phyloP scores from a whole-genome alignment of 2,329 filamentous ascomycete genomes.

The Verruconis gallopava region DNA sequence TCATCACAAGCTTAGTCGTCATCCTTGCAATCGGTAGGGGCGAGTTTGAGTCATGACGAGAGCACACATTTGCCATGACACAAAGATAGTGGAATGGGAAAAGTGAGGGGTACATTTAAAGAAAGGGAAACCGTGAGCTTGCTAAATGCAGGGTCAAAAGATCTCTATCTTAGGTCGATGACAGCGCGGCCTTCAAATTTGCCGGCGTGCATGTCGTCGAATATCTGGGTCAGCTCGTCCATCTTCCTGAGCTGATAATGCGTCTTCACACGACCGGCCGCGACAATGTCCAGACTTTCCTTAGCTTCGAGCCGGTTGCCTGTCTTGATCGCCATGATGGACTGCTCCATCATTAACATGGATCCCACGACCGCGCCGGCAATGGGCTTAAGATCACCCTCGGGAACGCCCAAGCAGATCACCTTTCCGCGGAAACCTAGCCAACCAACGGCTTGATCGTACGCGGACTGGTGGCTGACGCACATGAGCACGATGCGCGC shows the following conservation, averaged over 20 bases:
- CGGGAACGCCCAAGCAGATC: background rate
- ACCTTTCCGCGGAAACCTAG: background rate
- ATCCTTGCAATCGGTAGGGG: constrained; percentile 42
- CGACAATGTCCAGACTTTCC: constrained; percentile 34
- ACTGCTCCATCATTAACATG: constrained; percentile 29
- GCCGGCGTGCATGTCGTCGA: constrained; percentile 33
- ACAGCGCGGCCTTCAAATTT: constrained; percentile 35
- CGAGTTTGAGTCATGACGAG: constrained; percentile 28
- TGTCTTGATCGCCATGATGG: constrained; percentile 32
- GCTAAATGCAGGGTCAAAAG: too few species aligned
- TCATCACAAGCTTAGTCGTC: constrained; percentile 46
- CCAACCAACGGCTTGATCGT: background rate
- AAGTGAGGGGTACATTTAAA: too few species aligned
- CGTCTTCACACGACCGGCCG: constrained; percentile 32
- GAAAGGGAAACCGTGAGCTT: too few species aligned
- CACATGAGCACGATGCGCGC: constrained; percentile 14
- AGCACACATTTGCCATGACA: too few species aligned
- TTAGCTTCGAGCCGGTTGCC: constrained; percentile 35
- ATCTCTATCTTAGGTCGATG: constrained; percentile 24
- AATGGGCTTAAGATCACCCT: constrained; percentile 30
- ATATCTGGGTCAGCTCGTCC: constrained; percentile 32
- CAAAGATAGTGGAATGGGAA: too few species aligned
- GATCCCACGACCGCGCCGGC: constrained; percentile 26
- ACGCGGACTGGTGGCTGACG: background rate
- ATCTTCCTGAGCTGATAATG: constrained; percentile 34